Evolutionary conservation across 306 rosid genomes (phyloP), one percentile per base, ranked within the genome.

Genomic region (Cucurbita moschata): DNA sequence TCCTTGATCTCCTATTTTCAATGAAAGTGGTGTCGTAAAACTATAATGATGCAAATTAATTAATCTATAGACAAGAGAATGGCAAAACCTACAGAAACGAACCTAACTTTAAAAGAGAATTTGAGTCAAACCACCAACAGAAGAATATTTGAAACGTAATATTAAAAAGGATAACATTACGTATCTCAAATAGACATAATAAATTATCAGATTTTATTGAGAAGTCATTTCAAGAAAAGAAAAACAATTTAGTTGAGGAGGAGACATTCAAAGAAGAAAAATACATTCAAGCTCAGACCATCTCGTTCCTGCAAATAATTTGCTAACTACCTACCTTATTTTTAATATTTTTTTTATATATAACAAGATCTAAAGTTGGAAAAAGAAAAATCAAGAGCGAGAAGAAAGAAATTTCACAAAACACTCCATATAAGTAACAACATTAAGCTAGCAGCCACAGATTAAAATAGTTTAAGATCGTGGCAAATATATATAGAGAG

Each of bases 1-100:
- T 84, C 90, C 83, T 91, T 89, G 66, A 91, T 86, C 74, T 94
- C 99, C 99, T 94, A 82, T 18, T 60, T 75, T 78, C 69, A 50
- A 43, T 73, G 55, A 64, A 77, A 74, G 83, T 43, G 15, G 76
- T 10, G 38, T 16, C 10, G 6, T 51, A 67, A 62, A 67, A 67
- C 72, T 65, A 42, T 10, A 11, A 18, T 16, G 13, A 59, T 59
- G 40, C 65, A 59, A 58, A 58, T 4, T 26, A 54, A 18, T 54
- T 18, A n/a, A 54, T 54, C 26, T 18, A 7, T n/a, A 8, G 35
- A 55, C 11, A 26, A 60, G 66, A 60, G 66, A 37, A 19, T 60
- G 44, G 44, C 66, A 30, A 30, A 30, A 18, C 43, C 66, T 35
- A 43, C 37, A 13, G 5, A 60, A 61, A 35, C 21, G n/a, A 2